phyloP scores from a whole-genome alignment of 1,284 basidiomycete species.

The Tilletia caries region DNA sequence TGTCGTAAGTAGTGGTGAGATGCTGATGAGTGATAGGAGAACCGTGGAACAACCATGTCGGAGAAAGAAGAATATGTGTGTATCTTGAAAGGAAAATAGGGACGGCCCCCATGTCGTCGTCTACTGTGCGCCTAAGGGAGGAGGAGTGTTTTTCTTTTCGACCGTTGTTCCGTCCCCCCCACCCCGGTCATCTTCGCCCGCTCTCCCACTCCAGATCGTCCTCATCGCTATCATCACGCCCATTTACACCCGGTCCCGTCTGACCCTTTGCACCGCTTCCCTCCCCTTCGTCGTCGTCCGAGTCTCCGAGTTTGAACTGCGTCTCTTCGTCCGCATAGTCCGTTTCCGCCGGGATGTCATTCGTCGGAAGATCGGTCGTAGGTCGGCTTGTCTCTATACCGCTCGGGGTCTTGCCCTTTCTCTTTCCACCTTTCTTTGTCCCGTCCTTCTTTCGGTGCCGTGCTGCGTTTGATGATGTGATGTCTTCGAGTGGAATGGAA shows the following conservation, averaged over 20 bases:
- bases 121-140: too few relatives aligned
- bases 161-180: too few relatives aligned
- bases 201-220: conserved; percentile 16
- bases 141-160: too few relatives aligned
- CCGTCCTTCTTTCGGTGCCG: background rate
- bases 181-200: background rate
- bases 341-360: background rate
- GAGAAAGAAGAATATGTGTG: too few relatives aligned
- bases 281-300: background rate
- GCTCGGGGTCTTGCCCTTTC: background rate
- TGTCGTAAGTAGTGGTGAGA: too few relatives aligned
- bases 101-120: too few relatives aligned
- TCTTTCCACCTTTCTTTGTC: background rate
- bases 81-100: too few relatives aligned
- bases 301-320: background rate
- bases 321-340: background rate
- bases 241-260: background rate
- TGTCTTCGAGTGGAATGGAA: conserved; percentile 8
- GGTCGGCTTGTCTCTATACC: background rate
- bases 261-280: background rate
- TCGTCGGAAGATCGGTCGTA: background rate
- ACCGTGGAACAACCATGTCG: too few relatives aligned
- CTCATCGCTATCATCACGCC: conserved; percentile 10
- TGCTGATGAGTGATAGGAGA: too few relatives aligned
- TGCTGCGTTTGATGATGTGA: conserved; percentile 5